A percentile compares a stretch with the other conserved stretches of the same genome.
Evolutionary conservation across 2,329 filamentous ascomycete genomes (phyloP).

Genomic region (Metarhizium guizhouense): DNA sequence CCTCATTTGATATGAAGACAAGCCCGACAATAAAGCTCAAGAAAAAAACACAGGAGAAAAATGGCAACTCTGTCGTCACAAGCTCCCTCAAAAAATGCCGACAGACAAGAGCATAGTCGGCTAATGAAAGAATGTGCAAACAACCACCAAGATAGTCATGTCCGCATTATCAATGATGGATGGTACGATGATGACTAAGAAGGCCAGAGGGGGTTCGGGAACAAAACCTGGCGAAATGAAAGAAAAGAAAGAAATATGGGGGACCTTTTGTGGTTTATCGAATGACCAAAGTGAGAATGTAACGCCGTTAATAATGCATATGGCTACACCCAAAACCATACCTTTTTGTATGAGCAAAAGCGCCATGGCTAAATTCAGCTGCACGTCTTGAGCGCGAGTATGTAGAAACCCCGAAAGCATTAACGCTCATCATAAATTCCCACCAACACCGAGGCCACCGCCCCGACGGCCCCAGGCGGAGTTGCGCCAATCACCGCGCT

Average conservation of each 20-base stretch:
- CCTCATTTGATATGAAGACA: neutral
- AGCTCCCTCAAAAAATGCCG: neutral
- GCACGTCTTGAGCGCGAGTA: neutral
- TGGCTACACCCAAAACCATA: conserved; percentile 23
- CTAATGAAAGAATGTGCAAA: neutral
- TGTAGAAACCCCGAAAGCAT: neutral
- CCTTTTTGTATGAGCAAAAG: conserved; percentile 12
- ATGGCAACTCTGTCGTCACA: neutral
- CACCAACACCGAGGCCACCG: conserved; percentile 40
- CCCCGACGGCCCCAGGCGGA: conserved; percentile 45
- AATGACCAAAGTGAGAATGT: conserved; percentile 13
- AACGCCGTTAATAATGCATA: conserved; percentile 31
- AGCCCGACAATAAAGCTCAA: neutral
- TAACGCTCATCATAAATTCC: conserved; percentile 24
- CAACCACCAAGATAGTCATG: neutral
- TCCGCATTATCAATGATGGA: neutral
- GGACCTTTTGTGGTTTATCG: conserved; percentile 10
- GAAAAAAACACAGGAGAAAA: neutral
- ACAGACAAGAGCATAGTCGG: neutral
- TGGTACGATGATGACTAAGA: neutral
- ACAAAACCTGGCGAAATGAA: neutral
- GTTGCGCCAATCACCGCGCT: conserved; percentile 48
- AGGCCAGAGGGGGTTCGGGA: neutral
- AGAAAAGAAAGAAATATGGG: neutral
- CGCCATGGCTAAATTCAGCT: conserved; percentile 3